These are phyloP conservation scores for Elsinoe necatrix DNA, from an alignment of 2,329 filamentous ascomycete species.

Conservation along the genomic window DNA sequence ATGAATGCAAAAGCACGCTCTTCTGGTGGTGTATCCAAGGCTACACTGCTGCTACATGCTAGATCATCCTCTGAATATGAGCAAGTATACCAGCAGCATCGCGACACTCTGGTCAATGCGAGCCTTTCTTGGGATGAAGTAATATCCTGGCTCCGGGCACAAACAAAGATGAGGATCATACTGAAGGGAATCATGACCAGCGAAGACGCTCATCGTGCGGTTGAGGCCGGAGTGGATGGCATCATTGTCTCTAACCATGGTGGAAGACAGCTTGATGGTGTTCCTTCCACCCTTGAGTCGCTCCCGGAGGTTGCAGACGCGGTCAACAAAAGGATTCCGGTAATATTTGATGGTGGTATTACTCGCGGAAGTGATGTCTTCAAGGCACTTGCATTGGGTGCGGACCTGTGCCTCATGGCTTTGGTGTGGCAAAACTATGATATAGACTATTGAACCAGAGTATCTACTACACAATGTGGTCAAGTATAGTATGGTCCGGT, in stretches of 20 bases:
- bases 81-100: constrained; percentile 15
- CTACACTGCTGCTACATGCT: constrained; percentile 20
- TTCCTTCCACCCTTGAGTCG: constrained; percentile 41
- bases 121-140: constrained; percentile 39
- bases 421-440: too few species aligned
- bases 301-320: constrained; percentile 27
- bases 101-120: constrained; percentile 14
- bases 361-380: constrained; percentile 46
- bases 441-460: too few species aligned
- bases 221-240: constrained; percentile 34
- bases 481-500: too few species aligned
- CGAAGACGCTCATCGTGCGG: constrained; percentile 38
- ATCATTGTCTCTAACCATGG: constrained; percentile 50
- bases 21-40: constrained; percentile 16
- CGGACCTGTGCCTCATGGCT: constrained; percentile 19
- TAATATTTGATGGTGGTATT: constrained; percentile 53
- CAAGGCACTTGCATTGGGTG: constrained; percentile 45
- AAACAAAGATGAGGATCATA: constrained; percentile 42
- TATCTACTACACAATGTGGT: too few species aligned
- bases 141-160: constrained; percentile 40
- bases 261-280: constrained; percentile 41
- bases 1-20: constrained; percentile 19
- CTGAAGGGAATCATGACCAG: constrained; percentile 36
- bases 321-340: constrained; percentile 37
- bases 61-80: constrained; percentile 21